Base-by-base conservation (phyloP, 2,329 filamentous ascomycete genomes). In the Chaetomiaceae sp. region DNA sequence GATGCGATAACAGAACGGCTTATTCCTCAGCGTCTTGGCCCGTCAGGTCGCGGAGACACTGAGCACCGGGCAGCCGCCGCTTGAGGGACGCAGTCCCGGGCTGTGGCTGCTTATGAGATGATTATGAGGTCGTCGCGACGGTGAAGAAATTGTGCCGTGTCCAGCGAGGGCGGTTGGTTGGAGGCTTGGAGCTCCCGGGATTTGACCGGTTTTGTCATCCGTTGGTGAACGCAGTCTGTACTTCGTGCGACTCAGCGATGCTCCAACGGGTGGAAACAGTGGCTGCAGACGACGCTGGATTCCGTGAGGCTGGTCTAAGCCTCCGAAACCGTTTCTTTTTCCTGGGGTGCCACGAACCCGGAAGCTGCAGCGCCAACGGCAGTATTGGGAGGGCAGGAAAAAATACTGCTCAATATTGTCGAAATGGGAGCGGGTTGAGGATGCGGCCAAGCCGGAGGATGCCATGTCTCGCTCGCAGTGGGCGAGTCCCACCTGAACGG, bases 91-190 rank as follows among this genome's bases (percentile, higher is more conserved):
- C 39, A 31, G n/a, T n/a, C 49, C 15, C 37, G 22, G 33, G 49
- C 31, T 40, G 39, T 51, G 45, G 45, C 37, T 61, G 62, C 59
- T 62, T 61, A 62, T 59, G 58, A 57, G 57, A 64, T 62, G 61
- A 59, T 62, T 61, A 62, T 61, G 58, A 57, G 47, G 49, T 48
- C 34, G 38, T 47, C 46, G 54, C 40, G 46, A 50, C 47, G 40
- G 47, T 29, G 17, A 47, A 47, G 19, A 29, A 47, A 6, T 59
- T 51, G 62, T 61, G 59, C 62, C 62, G 59, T 59, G 56, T 57
- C 50, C 42, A 47, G 50, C 27, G 23, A 31, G 17, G 45, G 23
- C 37, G 23, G 23, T 7, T 20, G 15, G 27, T 47, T 34, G 43
- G 36, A n/a, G 22, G 11, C 20, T 36, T 38, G n/a, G n/a, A n/a